Evolutionary conservation across 2,329 filamentous ascomycete genomes (phyloP).

Genomic region (Trichoderma afroharzianum): DNA sequence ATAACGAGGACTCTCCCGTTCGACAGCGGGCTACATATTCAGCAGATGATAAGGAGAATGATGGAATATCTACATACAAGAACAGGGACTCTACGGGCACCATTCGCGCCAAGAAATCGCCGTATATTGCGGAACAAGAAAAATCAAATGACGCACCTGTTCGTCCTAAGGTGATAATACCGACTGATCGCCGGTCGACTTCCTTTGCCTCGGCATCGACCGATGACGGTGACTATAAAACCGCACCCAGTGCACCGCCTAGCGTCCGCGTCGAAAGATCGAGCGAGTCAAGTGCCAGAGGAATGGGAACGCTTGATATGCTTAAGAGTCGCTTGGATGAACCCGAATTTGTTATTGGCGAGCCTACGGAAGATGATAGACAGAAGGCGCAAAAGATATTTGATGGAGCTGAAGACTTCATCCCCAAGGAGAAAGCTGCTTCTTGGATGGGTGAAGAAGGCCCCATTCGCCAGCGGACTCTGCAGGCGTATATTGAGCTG

Average conservation of each 20-base stretch:
- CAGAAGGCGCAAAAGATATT: constrained; percentile 79
- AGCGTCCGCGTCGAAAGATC: constrained; percentile 43
- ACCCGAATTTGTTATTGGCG: constrained; percentile 54
- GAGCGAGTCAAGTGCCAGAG: constrained; percentile 38
- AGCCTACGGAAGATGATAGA: constrained; percentile 65
- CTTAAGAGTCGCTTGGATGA: constrained; percentile 49
- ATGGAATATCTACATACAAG: neutral
- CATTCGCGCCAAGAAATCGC: constrained; percentile 26
- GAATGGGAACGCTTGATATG: constrained; percentile 30
- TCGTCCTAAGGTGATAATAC: constrained; percentile 39
- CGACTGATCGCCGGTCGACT: constrained; percentile 37
- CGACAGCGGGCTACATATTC: constrained; percentile 18
- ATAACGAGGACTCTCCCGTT: constrained; percentile 39
- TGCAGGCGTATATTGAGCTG: constrained; percentile 82
- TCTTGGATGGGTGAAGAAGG: constrained; percentile 82
- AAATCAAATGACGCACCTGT: constrained; percentile 33
- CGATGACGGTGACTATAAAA: constrained; percentile 37
- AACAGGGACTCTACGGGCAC: constrained; percentile 28
- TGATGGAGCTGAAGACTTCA: constrained; percentile 77
- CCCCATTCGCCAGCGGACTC: constrained; percentile 52
- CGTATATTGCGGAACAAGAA: constrained; percentile 24
- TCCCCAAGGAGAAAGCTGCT: constrained; percentile 74
- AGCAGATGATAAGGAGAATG: constrained; percentile 18
- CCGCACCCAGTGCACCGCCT: constrained; percentile 41
- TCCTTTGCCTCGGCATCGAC: constrained; percentile 37